Percentiles rank a stretch among this genome's conserved stretches.
Conservation (phyloP, 208 protist species). For the Wallacemonas sp. region DNA sequence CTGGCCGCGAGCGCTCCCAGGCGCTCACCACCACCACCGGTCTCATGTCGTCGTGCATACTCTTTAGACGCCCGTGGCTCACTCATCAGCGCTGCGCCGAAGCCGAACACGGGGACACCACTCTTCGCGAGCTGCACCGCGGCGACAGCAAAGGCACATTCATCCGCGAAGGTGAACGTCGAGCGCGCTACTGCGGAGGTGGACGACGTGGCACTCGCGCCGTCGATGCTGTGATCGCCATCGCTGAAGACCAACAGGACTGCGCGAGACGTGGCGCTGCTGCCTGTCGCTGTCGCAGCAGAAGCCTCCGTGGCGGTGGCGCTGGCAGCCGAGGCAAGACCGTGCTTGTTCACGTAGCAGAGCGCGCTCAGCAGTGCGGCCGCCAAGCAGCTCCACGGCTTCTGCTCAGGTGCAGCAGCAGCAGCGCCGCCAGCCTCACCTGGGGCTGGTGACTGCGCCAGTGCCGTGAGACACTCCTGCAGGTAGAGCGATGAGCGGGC, state of each 20-base stretch:
- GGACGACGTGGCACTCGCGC: neutral
- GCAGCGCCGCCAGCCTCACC: neutral
- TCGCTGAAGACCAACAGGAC: slow-evolving; percentile 70
- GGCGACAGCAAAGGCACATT: slow-evolving; percentile 69
- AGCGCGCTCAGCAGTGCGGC: slow-evolving; percentile 62
- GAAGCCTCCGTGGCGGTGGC: neutral
- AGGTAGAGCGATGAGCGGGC: slow-evolving; percentile 11
- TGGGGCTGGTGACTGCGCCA: neutral
- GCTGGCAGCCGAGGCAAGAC: neutral
- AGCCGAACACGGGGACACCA: slow-evolving; percentile 43
- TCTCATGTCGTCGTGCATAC: neutral
- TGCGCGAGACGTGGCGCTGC: neutral
- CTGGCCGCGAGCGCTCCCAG: slow-evolving; percentile 40
- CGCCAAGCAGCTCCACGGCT: slow-evolving; percentile 60
- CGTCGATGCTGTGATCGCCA: slow-evolving; percentile 4
- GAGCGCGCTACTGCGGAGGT: no score
- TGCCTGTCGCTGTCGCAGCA: neutral
- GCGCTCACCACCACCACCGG: slow-evolving; percentile 15
- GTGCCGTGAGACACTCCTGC: slow-evolving; percentile 6
- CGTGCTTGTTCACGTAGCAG: slow-evolving; percentile 52
- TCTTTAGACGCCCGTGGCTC: slow-evolving; percentile 15
- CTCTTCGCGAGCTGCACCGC: slow-evolving; percentile 37
- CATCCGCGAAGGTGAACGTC: slow-evolving; percentile 39
- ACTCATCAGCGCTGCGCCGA: slow-evolving; percentile 44
- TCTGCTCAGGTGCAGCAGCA: neutral